phyloP scores from a whole-genome alignment of 805 yeast genomes.

The Zygosaccharomyces lentus region DNA sequence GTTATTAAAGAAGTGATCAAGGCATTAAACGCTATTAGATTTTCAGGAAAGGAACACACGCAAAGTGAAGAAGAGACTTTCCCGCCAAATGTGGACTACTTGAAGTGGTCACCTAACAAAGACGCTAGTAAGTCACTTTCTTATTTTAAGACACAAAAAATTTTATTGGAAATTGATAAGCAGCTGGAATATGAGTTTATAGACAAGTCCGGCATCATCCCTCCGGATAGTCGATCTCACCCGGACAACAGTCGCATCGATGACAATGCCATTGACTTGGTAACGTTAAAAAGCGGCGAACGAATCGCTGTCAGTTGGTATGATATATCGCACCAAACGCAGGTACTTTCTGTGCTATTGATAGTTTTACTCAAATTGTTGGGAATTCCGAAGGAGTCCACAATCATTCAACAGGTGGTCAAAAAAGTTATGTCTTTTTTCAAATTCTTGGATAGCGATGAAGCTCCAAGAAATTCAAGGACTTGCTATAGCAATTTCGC shows the following conservation, averaged over 20 bases:
- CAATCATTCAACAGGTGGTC: slow-evolving; percentile 34
- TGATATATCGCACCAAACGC: slow-evolving; percentile 38
- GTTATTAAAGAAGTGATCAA: slow-evolving; percentile 36
- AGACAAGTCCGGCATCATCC: slow-evolving; percentile 35
- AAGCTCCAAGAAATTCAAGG: slow-evolving; percentile 35
- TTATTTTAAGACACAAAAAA: slow-evolving; percentile 33
- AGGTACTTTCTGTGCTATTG: slow-evolving; percentile 33
- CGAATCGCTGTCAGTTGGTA: slow-evolving; percentile 36
- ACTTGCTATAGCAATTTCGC: slow-evolving; percentile 38
- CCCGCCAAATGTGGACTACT: slow-evolving; percentile 28
- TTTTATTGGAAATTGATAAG: slow-evolving; percentile 33
- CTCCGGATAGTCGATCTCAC: slow-evolving; percentile 32
- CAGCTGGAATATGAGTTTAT: slow-evolving; percentile 36
- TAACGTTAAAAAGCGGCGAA: slow-evolving; percentile 26
- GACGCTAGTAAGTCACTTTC: slow-evolving; percentile 21
- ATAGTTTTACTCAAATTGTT: slow-evolving; percentile 33
- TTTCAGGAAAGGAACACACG: slow-evolving; percentile 21
- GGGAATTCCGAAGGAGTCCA: slow-evolving; percentile 34
- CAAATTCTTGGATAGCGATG: slow-evolving; percentile 32
- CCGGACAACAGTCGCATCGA: slow-evolving; percentile 32
- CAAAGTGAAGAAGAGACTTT: slow-evolving; percentile 22
- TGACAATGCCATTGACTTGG: slow-evolving; percentile 36
- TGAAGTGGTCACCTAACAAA: slow-evolving; percentile 27
- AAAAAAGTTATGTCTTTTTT: slow-evolving; percentile 33
- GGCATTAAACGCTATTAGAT: slow-evolving; percentile 28